phyloP scores from a whole-genome alignment of 768 basidiomycete genomes.

The Lentinula sp. region DNA sequence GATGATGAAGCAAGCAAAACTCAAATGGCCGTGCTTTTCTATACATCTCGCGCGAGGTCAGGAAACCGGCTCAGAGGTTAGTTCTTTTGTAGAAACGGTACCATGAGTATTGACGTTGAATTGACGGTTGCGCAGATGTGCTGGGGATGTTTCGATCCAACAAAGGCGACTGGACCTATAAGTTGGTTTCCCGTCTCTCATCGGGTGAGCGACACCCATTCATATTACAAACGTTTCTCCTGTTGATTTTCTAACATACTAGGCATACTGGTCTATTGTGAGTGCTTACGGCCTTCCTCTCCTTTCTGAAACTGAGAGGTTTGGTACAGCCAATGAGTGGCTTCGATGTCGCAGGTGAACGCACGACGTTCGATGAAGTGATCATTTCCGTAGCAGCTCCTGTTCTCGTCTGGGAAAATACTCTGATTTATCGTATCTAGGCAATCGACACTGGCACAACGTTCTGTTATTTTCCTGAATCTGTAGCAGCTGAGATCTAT shows the following conservation, averaged over 20 bases:
- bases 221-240: background rate
- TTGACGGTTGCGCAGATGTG: conserved; percentile 14
- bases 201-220: conserved; percentile 19
- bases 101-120: conserved; percentile 20
- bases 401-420: background rate
- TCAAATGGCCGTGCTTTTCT: conserved; percentile 46
- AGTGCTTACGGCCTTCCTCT: background rate
- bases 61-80: conserved; percentile 42
- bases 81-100: conserved; percentile 4
- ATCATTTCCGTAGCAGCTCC: conserved; percentile 32
- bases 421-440: conserved; percentile 20
- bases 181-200: conserved; percentile 31
- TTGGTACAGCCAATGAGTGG: conserved; percentile 34
- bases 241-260: background rate
- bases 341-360: conserved; percentile 27
- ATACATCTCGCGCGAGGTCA: conserved; percentile 45
- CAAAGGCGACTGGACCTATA: conserved; percentile 22
- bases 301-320: conserved; percentile 51
- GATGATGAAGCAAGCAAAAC: conserved; percentile 33
- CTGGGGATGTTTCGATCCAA: conserved; percentile 23
- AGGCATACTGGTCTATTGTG: background rate
- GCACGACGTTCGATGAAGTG: conserved; percentile 12
- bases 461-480: conserved; percentile 50
- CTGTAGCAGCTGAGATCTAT: conserved; percentile 42
- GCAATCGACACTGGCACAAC: conserved; percentile 68